Evolutionary conservation across 1,284 basidiomycete species (phyloP).

Genomic region (Cutaneotrichosporon cyanovorans): DNA sequence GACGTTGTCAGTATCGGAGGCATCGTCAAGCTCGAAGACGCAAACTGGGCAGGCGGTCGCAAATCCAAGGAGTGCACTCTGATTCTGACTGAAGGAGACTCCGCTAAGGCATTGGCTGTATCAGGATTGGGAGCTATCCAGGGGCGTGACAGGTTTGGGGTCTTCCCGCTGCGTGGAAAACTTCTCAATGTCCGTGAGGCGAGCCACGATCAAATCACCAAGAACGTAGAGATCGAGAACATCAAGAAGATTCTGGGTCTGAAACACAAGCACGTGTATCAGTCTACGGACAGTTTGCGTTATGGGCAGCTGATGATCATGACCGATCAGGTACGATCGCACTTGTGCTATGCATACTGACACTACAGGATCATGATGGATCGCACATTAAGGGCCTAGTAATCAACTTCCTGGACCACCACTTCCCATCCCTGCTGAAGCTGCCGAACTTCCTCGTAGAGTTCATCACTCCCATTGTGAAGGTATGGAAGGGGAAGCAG

Average conservation of each 20-base stretch:
- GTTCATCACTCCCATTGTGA: constrained; percentile 97
- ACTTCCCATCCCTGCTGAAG: constrained; percentile 90
- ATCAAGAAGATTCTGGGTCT: constrained; percentile 98
- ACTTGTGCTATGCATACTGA: constrained; percentile 4
- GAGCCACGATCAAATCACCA: constrained; percentile 90
- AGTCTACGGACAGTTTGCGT: constrained; percentile 62
- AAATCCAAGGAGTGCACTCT: constrained; percentile 80
- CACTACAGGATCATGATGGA: constrained; percentile 90
- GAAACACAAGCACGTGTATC: constrained; percentile 88
- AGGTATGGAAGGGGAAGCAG: constrained; percentile 76
- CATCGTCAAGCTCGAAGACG: constrained; percentile 88
- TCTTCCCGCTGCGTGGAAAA: constrained; percentile 96
- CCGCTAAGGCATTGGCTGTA: constrained; percentile 92
- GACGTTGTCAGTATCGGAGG: constrained; percentile 67
- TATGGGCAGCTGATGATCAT: constrained; percentile 99
- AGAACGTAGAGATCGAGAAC: constrained; percentile 93
- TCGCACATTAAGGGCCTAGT: constrained; percentile 99
- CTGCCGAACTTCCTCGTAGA: constrained; percentile 91
- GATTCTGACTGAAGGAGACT: constrained; percentile 98
- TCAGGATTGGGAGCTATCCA: constrained; percentile 83
- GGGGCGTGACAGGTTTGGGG: constrained; percentile 92
- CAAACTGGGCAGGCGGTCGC: constrained; percentile 91
- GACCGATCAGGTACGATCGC: constrained; percentile 92
- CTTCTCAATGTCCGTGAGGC: constrained; percentile 96
- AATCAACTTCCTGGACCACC: constrained; percentile 97